A percentile compares a stretch with the other conserved stretches of the same genome.
These are phyloP conservation scores for Metarhizium brunneum DNA, from an alignment of 2,329 filamentous ascomycete genomes.

Conservation along the genomic window DNA sequence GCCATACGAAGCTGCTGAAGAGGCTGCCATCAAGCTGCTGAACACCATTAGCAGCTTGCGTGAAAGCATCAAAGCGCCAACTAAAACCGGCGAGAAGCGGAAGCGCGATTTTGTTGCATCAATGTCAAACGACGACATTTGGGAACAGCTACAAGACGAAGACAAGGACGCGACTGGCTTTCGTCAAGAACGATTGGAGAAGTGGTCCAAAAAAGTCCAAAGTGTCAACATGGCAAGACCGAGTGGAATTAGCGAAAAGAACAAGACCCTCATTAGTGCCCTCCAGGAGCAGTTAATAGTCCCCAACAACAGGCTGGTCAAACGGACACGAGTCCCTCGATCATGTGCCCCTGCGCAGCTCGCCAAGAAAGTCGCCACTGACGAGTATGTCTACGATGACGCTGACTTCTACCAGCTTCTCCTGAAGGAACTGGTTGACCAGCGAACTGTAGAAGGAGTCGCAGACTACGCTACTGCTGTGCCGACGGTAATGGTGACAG, in stretches of 20 bases:
- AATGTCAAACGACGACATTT: slow-evolving; percentile 57
- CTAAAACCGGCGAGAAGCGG: slow-evolving; percentile 49
- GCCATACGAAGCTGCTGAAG: slow-evolving; percentile 69
- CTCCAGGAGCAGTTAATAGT: slow-evolving; percentile 60
- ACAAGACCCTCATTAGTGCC: slow-evolving; percentile 48
- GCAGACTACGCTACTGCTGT: slow-evolving; percentile 35
- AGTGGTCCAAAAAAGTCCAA: slow-evolving; percentile 71
- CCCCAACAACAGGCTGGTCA: slow-evolving; percentile 54
- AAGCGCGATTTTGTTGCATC: slow-evolving; percentile 44
- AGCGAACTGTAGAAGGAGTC: slow-evolving; percentile 64
- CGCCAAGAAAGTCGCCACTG: slow-evolving; percentile 45
- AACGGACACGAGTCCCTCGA: slow-evolving; percentile 60
- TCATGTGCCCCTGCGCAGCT: slow-evolving; percentile 68
- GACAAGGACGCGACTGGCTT: slow-evolving; percentile 51
- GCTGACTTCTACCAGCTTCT: slow-evolving; percentile 90
- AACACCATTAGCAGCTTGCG: slow-evolving; percentile 68
- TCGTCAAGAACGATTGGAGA: slow-evolving; percentile 68
- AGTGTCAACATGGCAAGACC: slow-evolving; percentile 33
- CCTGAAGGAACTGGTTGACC: slow-evolving; percentile 86
- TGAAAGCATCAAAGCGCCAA: slow-evolving; percentile 44
- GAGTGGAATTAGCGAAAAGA: slow-evolving; percentile 18
- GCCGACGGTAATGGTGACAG: slow-evolving; percentile 53
- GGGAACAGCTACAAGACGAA: slow-evolving; percentile 58
- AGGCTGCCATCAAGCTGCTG: slow-evolving; percentile 77
- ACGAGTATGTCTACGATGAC: slow-evolving; percentile 73